Evolutionary conservation across 352 stramenopile genomes (phyloP), one percentile per base, ranked within the genome.

Genomic region (Globisporangium canariense): DNA sequence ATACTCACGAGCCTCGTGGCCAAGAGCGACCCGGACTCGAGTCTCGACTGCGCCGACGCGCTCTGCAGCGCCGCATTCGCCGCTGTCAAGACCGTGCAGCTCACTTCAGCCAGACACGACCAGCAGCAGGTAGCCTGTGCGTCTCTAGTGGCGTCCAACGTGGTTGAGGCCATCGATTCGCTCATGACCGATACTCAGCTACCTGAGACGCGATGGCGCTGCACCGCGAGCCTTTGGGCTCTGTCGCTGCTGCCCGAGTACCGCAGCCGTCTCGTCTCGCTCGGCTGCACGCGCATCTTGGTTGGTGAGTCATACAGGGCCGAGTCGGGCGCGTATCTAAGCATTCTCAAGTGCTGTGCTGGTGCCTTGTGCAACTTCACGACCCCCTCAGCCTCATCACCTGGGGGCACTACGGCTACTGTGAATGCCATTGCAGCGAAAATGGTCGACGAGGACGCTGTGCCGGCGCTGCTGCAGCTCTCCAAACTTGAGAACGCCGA

Each of bases 391-490:
- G 2, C n/a, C 8, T 9, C 47, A 1, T 52, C 47, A 38, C 1
- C 9, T 45, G 28, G 76, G 76, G 1, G 62, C 71, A 0, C 55
- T 16, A 25, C 52, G 18, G 61, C 28, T 16, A 20, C 52, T 18
- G 61, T 30, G 0, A 62, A 71, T n/a, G 32, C 32, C 0, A 89
- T 80, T 45, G 78, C 85, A 0, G 60, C 68, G 0, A 77, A 61
- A 25, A 93, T 93, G 85, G 78, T 93, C 18, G 60, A 76, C 2
- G 75, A 91, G 52, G 79, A 71, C 10, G 81, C 79, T 2, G 81
- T 92, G 20, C 77, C 78, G 38, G 85, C 85, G 11, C 64, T 93
- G 2, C 83, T 91, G 47, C 72, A 86, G 16, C 66, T 93, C 1
- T 77, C 79, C 2, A 85, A 80, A 22, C 70, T 82, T 14, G 85